Conservation (phyloP, 805 yeast genomes). For the Danielia oregonensis region DNA sequence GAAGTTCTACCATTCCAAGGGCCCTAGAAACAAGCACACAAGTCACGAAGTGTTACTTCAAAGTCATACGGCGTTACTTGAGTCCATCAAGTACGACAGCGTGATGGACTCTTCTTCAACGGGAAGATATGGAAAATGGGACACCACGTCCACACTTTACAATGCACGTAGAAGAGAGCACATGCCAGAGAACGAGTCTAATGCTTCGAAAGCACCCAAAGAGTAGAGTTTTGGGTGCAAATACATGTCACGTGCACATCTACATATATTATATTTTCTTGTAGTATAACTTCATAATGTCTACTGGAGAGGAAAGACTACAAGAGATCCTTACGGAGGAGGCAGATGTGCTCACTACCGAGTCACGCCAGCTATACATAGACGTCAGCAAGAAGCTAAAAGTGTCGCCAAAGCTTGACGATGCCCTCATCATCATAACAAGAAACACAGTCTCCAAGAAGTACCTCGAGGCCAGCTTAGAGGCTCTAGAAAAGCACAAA, state of each 20-base stretch:
- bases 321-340: constrained; percentile 6
- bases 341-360: constrained; percentile 3
- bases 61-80: constrained; percentile 21
- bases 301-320: constrained; percentile 4
- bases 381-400: constrained; percentile 1
- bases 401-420: constrained; percentile 7
- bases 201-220: constrained; percentile 2
- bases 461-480: constrained; percentile 11
- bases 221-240: neutral
- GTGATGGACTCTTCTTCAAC: constrained; percentile 7
- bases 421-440: constrained; percentile 13
- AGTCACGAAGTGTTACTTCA: constrained; percentile 1
- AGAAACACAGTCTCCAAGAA: constrained; percentile 13
- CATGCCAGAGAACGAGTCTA: constrained; percentile 3
- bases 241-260: neutral
- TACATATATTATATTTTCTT: neutral
- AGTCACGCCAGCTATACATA: constrained; percentile 7
- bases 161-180: constrained; percentile 1
- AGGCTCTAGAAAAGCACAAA: constrained; percentile 7
- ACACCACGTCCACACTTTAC: constrained; percentile 7
- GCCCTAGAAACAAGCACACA: neutral
- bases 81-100: constrained; percentile 18
- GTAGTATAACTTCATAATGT: neutral
- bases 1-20: constrained; percentile 1
- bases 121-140: constrained; percentile 14